Conservation (phyloP, 2,329 filamentous ascomycete genomes). For the Colletotrichum cordylinicola region DNA sequence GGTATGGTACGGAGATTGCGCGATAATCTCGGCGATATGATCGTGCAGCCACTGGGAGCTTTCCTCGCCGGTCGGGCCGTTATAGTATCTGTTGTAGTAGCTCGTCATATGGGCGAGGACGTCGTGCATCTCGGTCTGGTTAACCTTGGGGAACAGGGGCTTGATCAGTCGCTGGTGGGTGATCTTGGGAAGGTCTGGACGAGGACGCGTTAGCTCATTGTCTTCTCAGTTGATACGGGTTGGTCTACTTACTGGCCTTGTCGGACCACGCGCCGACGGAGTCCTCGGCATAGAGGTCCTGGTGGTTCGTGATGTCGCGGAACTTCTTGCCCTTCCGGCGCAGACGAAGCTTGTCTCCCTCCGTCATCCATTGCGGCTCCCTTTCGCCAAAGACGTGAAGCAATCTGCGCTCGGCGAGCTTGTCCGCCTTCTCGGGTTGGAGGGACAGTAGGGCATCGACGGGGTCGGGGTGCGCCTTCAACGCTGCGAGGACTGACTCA, state of each 20-base stretch:
- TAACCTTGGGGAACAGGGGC: constrained; percentile 62
- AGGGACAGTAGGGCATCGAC: constrained; percentile 32
- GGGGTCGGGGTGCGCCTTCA: constrained; percentile 31
- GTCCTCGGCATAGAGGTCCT: constrained; percentile 49
- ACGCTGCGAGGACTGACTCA: constrained; percentile 27
- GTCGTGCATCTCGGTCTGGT: constrained; percentile 67
- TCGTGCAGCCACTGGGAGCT: constrained; percentile 40
- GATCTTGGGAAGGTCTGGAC: constrained; percentile 37
- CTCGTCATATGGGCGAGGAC: constrained; percentile 67
- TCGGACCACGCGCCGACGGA: constrained; percentile 28
- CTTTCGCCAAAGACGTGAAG: constrained; percentile 70
- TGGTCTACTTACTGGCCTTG: constrained; percentile 31
- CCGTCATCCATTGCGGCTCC: constrained; percentile 70
- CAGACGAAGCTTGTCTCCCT: constrained; percentile 75
- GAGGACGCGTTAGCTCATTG: accelerated
- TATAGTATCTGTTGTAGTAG: constrained; percentile 67
- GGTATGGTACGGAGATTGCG: constrained; percentile 37
- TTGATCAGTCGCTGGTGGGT: constrained; percentile 59
- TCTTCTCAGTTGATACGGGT: accelerated
- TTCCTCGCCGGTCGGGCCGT: constrained; percentile 34
- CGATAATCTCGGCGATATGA: constrained; percentile 39
- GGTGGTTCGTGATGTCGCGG: constrained; percentile 73
- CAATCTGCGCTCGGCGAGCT: constrained; percentile 52
- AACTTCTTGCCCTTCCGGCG: constrained; percentile 72
- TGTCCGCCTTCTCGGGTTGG: constrained; percentile 29